Evolutionary conservation across 2,329 filamentous ascomycete species (phyloP).

Genomic region (Zymoseptoria tritici): DNA sequence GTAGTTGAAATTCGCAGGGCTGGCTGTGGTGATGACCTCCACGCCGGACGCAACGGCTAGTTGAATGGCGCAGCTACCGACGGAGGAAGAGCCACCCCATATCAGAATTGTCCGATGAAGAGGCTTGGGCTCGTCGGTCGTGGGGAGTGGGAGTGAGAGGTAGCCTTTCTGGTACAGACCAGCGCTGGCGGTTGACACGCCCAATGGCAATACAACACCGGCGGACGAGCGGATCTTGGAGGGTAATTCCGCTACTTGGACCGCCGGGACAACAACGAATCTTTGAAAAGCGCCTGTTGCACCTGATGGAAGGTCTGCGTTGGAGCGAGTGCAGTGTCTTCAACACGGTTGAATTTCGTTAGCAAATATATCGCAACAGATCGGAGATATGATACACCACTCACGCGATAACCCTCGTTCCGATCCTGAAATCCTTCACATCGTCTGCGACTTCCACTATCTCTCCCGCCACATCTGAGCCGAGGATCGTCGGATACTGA

Average conservation of each 20-base stretch:
- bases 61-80: conserved; percentile 46
- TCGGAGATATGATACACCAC: conserved; percentile 2
- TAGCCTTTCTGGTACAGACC: conserved; percentile 25
- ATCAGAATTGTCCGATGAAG: conserved; percentile 36
- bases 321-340: conserved; percentile 11
- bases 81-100: conserved; percentile 49
- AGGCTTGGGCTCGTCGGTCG: conserved; percentile 8
- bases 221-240: conserved; percentile 31
- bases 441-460: conserved; percentile 40
- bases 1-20: conserved; percentile 33
- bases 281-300: conserved; percentile 26
- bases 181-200: conserved; percentile 35
- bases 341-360: neutral
- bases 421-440: conserved; percentile 39
- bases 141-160: conserved; percentile 19
- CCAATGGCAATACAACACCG: conserved; percentile 38
- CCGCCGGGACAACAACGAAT: too few relatives aligned
- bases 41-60: conserved; percentile 44
- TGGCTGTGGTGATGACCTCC: conserved; percentile 31
- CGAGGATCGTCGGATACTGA: conserved; percentile 33
- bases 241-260: conserved; percentile 36
- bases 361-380: neutral
- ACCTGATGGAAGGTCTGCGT: conserved; percentile 11
- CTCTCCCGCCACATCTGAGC: conserved; percentile 40
- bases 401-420: conserved; percentile 39